Percentiles rank a stretch among this genome's conserved stretches.
phyloP scores from a whole-genome alignment of 2,329 filamentous ascomycete species.

The Bipolaris bicolor region DNA sequence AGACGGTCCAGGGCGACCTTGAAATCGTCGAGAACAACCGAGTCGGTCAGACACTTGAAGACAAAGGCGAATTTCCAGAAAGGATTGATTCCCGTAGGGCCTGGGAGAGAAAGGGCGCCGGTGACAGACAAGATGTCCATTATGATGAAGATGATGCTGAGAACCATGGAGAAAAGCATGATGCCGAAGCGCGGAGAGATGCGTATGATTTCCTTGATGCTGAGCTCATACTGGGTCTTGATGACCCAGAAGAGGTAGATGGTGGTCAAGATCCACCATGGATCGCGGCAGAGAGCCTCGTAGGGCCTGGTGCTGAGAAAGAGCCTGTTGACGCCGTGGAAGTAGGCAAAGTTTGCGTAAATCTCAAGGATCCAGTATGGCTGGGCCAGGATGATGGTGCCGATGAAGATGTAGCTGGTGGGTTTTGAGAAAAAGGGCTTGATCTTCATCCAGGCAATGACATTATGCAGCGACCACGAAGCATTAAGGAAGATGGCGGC shows the following conservation, averaged over 20 bases:
- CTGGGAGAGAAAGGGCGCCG: slow-evolving; percentile 49
- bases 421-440: slow-evolving; percentile 62
- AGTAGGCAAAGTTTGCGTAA: slow-evolving; percentile 69
- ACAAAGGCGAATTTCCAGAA: slow-evolving; percentile 70
- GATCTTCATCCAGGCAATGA: slow-evolving; percentile 72
- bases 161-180: slow-evolving; percentile 65
- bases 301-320: slow-evolving; percentile 64
- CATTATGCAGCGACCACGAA: slow-evolving; percentile 70
- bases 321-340: slow-evolving; percentile 61
- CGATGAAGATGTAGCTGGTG: slow-evolving; percentile 63
- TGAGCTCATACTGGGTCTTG: slow-evolving; percentile 66
- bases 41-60: slow-evolving; percentile 72
- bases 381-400: slow-evolving; percentile 63
- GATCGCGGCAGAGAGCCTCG: slow-evolving; percentile 67
- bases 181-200: slow-evolving; percentile 70
- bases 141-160: slow-evolving; percentile 66
- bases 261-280: slow-evolving; percentile 72
- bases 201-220: slow-evolving; percentile 61
- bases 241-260: slow-evolving; percentile 67
- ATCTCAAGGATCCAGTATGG: slow-evolving; percentile 71
- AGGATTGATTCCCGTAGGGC: slow-evolving; percentile 65
- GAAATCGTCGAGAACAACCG: slow-evolving; percentile 71
- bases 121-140: slow-evolving; percentile 67
- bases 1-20: slow-evolving; percentile 62
- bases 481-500: slow-evolving; percentile 66